A percentile compares a stretch with the other conserved stretches of the same genome.
phyloP scores from a whole-genome alignment of 2,329 filamentous ascomycete species.

The Arachnomyces sp. region DNA sequence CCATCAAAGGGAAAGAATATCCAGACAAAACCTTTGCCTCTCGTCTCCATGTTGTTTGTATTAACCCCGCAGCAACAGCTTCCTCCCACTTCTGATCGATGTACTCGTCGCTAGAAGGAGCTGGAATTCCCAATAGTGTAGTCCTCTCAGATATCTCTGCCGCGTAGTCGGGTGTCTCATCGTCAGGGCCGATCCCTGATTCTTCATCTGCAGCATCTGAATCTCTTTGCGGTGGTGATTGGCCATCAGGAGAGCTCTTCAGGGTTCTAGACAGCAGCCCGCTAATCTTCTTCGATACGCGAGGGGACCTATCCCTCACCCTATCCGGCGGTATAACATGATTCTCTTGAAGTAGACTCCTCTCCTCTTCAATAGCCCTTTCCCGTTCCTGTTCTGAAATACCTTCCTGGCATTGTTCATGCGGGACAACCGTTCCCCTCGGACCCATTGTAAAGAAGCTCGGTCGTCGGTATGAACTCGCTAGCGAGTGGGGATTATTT shows the following conservation, averaged over 20 bases:
- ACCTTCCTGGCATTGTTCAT: constrained; percentile 32
- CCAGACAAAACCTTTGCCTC: constrained; percentile 71
- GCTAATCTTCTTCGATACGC: constrained; percentile 18
- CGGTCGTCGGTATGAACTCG: constrained; percentile 64
- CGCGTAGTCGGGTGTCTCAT: neutral
- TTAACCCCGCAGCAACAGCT: constrained; percentile 69
- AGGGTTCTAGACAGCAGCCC: constrained; percentile 8
- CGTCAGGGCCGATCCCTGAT: constrained; percentile 4
- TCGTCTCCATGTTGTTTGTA: constrained; percentile 84
- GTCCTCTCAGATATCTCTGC: constrained; percentile 38
- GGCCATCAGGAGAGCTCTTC: neutral
- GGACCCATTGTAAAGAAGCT: constrained; percentile 66
- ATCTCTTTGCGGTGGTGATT: constrained; percentile 8
- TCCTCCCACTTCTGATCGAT: constrained; percentile 75
- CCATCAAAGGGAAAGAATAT: constrained; percentile 62
- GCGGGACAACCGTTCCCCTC: constrained; percentile 59
- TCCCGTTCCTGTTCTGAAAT: constrained; percentile 47
- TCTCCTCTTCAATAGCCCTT: constrained; percentile 47
- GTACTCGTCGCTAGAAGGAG: constrained; percentile 36
- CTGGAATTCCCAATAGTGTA: constrained; percentile 40
- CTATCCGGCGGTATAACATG: constrained; percentile 48
- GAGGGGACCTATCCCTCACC: constrained; percentile 13
- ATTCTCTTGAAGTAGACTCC: constrained; percentile 52
- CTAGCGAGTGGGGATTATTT: constrained; percentile 41
- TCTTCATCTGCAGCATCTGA: constrained; percentile 19